phyloP scores from a whole-genome alignment of 257 asterid species.

The Nemophila menziesii region DNA sequence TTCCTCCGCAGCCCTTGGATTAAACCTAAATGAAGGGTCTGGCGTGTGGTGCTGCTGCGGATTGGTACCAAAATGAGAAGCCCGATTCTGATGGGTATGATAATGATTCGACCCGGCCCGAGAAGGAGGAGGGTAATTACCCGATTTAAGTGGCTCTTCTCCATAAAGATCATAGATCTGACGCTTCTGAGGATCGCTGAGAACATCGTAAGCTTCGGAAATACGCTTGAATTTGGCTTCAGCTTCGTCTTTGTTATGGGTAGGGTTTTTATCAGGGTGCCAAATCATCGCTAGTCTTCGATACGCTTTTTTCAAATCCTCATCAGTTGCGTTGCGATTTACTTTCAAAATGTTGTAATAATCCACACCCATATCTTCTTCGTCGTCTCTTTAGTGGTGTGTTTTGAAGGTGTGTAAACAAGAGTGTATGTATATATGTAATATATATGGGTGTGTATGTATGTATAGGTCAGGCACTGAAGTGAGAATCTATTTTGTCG shows the following conservation, averaged over 20 bases:
- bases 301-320: constrained; percentile 75
- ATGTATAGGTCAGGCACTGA: not conserved
- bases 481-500: too few species aligned
- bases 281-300: constrained; percentile 91
- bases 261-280: constrained; percentile 89
- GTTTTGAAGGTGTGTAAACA: not conserved
- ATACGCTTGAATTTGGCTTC: constrained; percentile 94
- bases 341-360: constrained; percentile 93
- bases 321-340: constrained; percentile 84
- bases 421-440: not conserved
- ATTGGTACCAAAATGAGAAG: constrained; percentile 17
- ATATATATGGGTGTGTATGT: not conserved
- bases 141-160: constrained; percentile 85
- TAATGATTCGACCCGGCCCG: constrained; percentile 19
- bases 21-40: constrained; percentile 68
- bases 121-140: constrained; percentile 54
- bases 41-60: constrained; percentile 41
- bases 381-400: not conserved
- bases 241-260: constrained; percentile 54
- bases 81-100: constrained; percentile 13
- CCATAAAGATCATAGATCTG: constrained; percentile 99
- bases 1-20: constrained; percentile 85
- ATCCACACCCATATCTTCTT: constrained; percentile 75
- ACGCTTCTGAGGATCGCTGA: constrained; percentile 97
- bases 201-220: constrained; percentile 90